Evolutionary conservation across 352 stramenopile species (phyloP).

Genomic region (Globisporangium rhizosaccharum): DNA sequence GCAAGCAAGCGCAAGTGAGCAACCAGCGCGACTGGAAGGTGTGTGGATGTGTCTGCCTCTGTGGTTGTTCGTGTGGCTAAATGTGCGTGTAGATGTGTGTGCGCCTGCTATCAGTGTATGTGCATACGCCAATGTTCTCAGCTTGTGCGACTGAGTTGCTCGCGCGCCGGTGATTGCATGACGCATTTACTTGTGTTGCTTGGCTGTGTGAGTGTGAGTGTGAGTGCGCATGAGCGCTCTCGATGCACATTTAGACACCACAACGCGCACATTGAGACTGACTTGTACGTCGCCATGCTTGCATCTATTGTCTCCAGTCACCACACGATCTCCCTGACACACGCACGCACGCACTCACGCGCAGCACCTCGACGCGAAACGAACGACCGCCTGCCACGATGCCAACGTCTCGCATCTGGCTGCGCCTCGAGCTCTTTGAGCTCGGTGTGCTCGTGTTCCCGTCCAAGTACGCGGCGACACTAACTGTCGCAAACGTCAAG

Average conservation of each 20-base stretch:
- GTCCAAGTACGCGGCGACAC: slow-evolving; percentile 55
- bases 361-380: background rate
- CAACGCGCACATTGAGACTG: background rate
- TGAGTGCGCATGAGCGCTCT: background rate
- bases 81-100: background rate
- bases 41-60: background rate
- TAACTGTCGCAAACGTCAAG: slow-evolving; percentile 62
- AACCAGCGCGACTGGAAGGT: background rate
- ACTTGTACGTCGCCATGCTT: background rate
- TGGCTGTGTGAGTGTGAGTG: background rate
- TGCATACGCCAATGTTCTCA: background rate
- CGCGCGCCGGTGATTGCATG: background rate
- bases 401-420: slow-evolving; percentile 53
- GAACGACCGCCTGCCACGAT: slow-evolving; percentile 13
- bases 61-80: background rate
- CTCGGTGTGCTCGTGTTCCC: slow-evolving; percentile 69
- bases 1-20: background rate
- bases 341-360: background rate
- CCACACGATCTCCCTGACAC: background rate
- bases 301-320: background rate
- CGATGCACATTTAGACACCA: background rate
- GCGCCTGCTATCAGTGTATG: background rate
- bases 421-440: slow-evolving; percentile 84
- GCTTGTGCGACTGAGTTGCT: background rate
- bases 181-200: background rate